These are phyloP conservation scores for Lignosus rhinocerotis DNA, from an alignment of 1,284 basidiomycete species.

Conservation along the genomic window DNA sequence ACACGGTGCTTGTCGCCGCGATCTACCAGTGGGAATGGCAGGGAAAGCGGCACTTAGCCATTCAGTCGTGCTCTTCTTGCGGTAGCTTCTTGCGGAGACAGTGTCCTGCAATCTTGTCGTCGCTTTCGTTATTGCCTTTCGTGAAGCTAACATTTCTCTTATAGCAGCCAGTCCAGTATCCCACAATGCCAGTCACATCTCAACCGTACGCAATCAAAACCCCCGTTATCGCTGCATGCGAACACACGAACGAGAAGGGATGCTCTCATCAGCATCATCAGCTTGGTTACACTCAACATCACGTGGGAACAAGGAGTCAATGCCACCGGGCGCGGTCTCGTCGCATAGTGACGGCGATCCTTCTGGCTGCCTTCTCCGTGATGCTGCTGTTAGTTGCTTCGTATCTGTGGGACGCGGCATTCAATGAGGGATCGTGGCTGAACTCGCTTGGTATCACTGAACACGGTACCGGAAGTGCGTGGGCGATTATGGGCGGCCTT, in stretches of 20 bases:
- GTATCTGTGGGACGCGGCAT: conserved; percentile 11
- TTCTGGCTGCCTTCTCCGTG: conserved; percentile 10
- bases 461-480: conserved; percentile 15
- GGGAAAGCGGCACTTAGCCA: too few species aligned
- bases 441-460: conserved; percentile 10
- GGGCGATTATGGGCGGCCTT: conserved; percentile 16
- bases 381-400: conserved; percentile 10
- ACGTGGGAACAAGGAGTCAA: conserved; percentile 6
- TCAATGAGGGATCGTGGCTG: conserved; percentile 16
- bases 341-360: conserved; percentile 9
- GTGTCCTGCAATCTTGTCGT: too few species aligned
- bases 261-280: conserved; percentile 10
- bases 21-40: too few species aligned
- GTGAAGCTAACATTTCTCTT: not conserved
- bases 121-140: too few species aligned
- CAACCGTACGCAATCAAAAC: conserved; percentile 16
- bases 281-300: not conserved
- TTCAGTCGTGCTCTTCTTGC: too few species aligned
- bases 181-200: conserved; percentile 10
- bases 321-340: conserved; percentile 14
- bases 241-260: conserved; percentile 15
- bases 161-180: not conserved
- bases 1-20: too few species aligned
- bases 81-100: too few species aligned
- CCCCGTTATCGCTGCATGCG: conserved; percentile 6